These are phyloP conservation scores for Flaveria trinervia DNA, from an alignment of 129 eudicot species.

Conservation along the genomic window DNA sequence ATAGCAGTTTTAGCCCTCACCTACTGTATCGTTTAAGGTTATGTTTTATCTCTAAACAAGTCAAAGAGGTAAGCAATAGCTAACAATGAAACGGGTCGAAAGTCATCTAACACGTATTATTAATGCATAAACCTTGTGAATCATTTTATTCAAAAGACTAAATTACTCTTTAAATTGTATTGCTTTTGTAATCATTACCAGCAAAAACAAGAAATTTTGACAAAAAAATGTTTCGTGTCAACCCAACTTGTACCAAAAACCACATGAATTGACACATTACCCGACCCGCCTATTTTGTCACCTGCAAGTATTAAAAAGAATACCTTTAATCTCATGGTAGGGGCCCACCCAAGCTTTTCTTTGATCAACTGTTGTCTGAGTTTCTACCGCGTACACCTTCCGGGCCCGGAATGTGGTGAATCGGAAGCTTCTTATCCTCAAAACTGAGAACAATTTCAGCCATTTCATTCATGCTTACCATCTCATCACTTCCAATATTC, in stretches of 20 bases:
- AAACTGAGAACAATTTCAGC: slow-evolving; percentile 89
- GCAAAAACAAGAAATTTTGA: neutral
- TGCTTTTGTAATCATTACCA: neutral
- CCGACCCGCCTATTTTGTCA: neutral
- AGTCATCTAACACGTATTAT: neutral
- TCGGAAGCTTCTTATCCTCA: slow-evolving; percentile 84
- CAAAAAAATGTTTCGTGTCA: neutral
- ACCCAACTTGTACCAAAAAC: neutral
- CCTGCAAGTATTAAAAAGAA: neutral
- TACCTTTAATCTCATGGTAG: slow-evolving; percentile 90
- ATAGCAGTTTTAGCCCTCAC: neutral
- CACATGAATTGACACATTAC: neutral
- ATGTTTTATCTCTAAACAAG: neutral
- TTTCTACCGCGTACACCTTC: slow-evolving; percentile 99
- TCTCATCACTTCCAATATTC: slow-evolving; percentile 96
- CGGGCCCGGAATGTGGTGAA: slow-evolving; percentile 97
- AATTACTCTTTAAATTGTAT: neutral
- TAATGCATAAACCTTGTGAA: neutral
- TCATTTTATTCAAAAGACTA: neutral
- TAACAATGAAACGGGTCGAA: neutral
- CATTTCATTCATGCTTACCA: slow-evolving; percentile 99
- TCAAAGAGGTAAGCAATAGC: neutral
- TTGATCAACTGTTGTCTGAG: slow-evolving; percentile 93
- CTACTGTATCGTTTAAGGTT: neutral
- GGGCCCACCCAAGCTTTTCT: slow-evolving; percentile 99